These are phyloP conservation scores for Zygoascus hellenicus DNA, from an alignment of 1,139 yeast genomes.

Conservation along the genomic window DNA sequence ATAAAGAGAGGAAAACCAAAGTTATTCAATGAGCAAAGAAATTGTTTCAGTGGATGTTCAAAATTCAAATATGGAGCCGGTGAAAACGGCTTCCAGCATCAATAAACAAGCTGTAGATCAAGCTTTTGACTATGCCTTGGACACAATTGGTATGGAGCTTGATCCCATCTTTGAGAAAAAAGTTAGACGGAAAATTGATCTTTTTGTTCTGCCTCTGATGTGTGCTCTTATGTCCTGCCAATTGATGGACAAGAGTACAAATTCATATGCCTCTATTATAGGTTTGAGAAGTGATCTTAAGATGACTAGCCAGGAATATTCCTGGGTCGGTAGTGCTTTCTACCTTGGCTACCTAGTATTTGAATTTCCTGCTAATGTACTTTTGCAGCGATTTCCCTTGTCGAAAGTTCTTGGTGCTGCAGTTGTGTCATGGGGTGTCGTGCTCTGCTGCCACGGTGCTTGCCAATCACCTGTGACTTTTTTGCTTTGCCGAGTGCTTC, in stretches of 20 bases:
- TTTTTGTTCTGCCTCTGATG: constrained; percentile 49
- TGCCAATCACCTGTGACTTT: constrained; percentile 42
- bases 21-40: constrained; percentile 4
- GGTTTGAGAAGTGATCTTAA: constrained; percentile 42
- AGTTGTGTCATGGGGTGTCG: constrained; percentile 44
- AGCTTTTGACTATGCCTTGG: constrained; percentile 19
- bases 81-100: neutral
- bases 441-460: constrained; percentile 43
- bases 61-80: neutral
- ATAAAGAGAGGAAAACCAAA: too few species aligned
- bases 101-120: constrained; percentile 14
- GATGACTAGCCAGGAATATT: constrained; percentile 35
- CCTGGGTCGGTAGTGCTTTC: constrained; percentile 54
- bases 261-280: constrained; percentile 53
- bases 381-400: constrained; percentile 40
- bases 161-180: constrained; percentile 31
- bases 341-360: constrained; percentile 46
- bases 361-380: constrained; percentile 45
- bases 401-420: constrained; percentile 43
- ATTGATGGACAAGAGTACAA: constrained; percentile 60
- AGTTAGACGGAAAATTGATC: constrained; percentile 49
- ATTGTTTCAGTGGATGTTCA: neutral
- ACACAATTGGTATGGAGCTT: constrained; percentile 20
- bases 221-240: constrained; percentile 52
- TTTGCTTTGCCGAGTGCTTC: constrained; percentile 42